phyloP scores from a whole-genome alignment of 768 basidiomycete genomes.

The Phlebiopsis flavidoalba region DNA sequence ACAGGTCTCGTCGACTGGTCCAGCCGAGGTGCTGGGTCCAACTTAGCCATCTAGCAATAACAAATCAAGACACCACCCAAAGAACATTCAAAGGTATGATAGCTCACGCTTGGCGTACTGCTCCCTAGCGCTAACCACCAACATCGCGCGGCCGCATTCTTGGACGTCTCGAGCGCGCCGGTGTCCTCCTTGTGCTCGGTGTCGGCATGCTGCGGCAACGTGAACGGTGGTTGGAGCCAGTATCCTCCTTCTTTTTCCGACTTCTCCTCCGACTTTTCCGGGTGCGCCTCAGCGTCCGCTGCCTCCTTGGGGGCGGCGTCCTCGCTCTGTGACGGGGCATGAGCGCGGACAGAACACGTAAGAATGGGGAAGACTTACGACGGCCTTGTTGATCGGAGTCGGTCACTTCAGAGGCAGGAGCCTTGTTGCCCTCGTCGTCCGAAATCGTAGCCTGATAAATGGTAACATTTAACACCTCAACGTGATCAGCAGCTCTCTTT shows the following conservation, averaged over 20 bases:
- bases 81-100: too few species aligned
- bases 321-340: constrained; percentile 15
- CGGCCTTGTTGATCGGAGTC: constrained; percentile 27
- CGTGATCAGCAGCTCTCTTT: not conserved
- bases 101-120: too few species aligned
- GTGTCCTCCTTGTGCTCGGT: constrained; percentile 1
- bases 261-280: not conserved
- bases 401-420: constrained; percentile 29
- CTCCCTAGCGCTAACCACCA: too few species aligned
- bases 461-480: not conserved
- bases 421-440: constrained; percentile 37
- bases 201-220: not conserved
- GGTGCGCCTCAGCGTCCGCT: not conserved
- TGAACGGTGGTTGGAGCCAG: not conserved
- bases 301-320: constrained; percentile 30
- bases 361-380: not conserved
- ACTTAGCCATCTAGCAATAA: too few species aligned
- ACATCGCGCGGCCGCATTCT: not conserved
- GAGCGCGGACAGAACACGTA: not conserved
- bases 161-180: not conserved
- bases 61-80: too few species aligned
- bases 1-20: too few species aligned
- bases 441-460: constrained; percentile 18
- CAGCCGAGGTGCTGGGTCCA: too few species aligned
- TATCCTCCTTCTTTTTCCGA: not conserved